These are phyloP conservation scores for Rhodocollybia butyracea DNA, from an alignment of 768 basidiomycete species.

Conservation along the genomic window DNA sequence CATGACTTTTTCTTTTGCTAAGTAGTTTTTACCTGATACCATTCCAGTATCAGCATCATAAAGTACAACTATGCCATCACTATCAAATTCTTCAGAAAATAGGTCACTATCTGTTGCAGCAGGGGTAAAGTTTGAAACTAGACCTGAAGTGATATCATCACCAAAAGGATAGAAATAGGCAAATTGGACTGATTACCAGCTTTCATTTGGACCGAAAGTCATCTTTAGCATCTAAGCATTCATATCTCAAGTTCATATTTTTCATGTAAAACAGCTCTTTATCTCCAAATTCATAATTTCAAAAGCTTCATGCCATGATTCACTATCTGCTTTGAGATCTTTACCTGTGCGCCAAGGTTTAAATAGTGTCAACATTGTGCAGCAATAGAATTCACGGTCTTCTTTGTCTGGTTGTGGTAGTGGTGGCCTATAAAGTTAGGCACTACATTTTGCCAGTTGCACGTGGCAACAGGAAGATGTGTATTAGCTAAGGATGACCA, in stretches of 20 bases:
- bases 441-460: constrained; percentile 6
- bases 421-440: constrained; percentile 26
- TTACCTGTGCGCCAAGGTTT: constrained; percentile 27
- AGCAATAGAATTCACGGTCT: constrained; percentile 29
- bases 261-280: constrained; percentile 14
- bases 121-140: background rate
- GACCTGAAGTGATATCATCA: background rate
- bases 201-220: constrained; percentile 19
- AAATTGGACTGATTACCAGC: background rate
- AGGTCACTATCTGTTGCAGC: no score
- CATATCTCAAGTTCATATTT: constrained; percentile 23
- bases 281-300: constrained; percentile 6
- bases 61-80: constrained; percentile 1
- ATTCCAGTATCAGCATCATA: background rate
- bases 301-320: constrained; percentile 23
- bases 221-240: constrained; percentile 25
- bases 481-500: constrained; percentile 3
- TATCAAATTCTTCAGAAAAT: constrained; percentile 2
- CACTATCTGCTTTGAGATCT: constrained; percentile 19
- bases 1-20: constrained; percentile 1
- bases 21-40: background rate
- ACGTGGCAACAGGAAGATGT: background rate
- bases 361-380: constrained; percentile 30
- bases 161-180: background rate
- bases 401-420: constrained; percentile 28